These are phyloP conservation scores for Isatis lusitanica DNA, from an alignment of 441 rosid species.

Conservation along the genomic window DNA sequence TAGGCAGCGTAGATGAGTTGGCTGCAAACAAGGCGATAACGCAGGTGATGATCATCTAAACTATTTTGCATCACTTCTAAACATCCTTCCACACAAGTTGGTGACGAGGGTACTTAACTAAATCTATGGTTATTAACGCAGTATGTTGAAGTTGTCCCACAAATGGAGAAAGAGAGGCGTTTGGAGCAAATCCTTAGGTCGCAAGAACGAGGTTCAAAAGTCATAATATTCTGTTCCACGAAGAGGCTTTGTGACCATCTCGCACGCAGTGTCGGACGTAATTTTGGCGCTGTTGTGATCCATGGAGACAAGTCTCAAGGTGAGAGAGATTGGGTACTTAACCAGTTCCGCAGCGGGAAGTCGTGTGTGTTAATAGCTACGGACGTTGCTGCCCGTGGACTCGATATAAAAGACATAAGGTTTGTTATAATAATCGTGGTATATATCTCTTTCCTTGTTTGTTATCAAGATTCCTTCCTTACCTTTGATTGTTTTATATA, in stretches of 20 bases:
- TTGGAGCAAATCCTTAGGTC: conserved; percentile 85
- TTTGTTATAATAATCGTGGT: conserved; percentile 14
- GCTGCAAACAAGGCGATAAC: conserved; percentile 95
- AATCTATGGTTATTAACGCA: conserved; percentile 34
- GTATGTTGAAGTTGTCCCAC: conserved; percentile 91
- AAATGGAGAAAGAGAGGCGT: conserved; percentile 91
- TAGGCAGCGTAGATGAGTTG: conserved; percentile 92
- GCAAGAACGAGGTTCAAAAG: conserved; percentile 90
- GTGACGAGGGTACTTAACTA: conserved; percentile 16
- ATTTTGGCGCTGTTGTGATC: conserved; percentile 85
- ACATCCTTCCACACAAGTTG: conserved; percentile 2
- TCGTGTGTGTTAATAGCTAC: conserved; percentile 90
- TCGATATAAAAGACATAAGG: conserved; percentile 95
- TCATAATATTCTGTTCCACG: conserved; percentile 85
- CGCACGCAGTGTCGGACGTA: conserved; percentile 73
- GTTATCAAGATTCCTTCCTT: conserved; percentile 13
- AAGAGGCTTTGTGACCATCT: conserved; percentile 94
- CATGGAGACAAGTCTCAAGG: conserved; percentile 97
- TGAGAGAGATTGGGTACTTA: conserved; percentile 93
- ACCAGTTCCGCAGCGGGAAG: conserved; percentile 83
- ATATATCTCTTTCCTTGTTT: not conserved
- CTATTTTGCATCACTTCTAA: not conserved
- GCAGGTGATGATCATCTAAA: conserved; percentile 53
- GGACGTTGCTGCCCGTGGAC: conserved; percentile 95
- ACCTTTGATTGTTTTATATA: conserved; percentile 16